Percentiles rank a stretch among this genome's conserved stretches.
phyloP scores from a whole-genome alignment of 2,329 filamentous ascomycete species.

The Ophiognomonia clavigignenti-juglandacearum region DNA sequence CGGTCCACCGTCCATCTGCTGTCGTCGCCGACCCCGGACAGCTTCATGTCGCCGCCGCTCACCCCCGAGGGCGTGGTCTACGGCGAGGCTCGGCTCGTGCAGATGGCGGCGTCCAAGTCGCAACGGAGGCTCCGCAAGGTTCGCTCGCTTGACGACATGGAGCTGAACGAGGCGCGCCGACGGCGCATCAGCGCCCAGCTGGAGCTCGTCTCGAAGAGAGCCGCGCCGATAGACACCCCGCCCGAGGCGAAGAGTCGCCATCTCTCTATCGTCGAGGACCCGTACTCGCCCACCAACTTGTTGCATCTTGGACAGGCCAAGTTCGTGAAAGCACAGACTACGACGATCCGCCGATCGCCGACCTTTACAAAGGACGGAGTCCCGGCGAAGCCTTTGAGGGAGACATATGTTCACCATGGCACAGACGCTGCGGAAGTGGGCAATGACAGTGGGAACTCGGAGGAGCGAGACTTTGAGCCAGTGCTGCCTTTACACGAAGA shows the following conservation, averaged over 20 bases:
- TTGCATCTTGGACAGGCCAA: conserved; percentile 21
- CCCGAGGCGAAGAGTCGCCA: conserved; percentile 13
- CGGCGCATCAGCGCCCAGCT: not conserved
- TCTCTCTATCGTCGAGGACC: conserved; percentile 11
- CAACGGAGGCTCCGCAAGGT: conserved; percentile 25
- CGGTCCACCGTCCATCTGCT: not conserved
- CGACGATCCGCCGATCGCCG: conserved; percentile 24
- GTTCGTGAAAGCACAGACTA: conserved; percentile 25
- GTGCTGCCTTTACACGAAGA: conserved; percentile 52
- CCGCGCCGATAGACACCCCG: conserved; percentile 1
- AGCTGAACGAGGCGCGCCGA: conserved; percentile 1
- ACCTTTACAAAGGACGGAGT: not conserved
- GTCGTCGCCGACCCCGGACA: conserved; percentile 28
- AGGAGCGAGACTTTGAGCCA: conserved; percentile 31
- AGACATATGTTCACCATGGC: conserved; percentile 34
- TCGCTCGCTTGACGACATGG: conserved; percentile 30
- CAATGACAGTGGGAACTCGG: conserved; percentile 13
- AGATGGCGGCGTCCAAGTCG: conserved; percentile 27
- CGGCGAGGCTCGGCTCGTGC: conserved; percentile 35
- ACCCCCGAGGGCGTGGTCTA: conserved; percentile 33
- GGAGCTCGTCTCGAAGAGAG: not conserved
- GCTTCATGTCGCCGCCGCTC: conserved; percentile 25
- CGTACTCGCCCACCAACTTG: conserved; percentile 6
- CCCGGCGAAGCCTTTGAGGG: conserved; percentile 12
- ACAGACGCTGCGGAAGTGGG: conserved; percentile 28